Evolutionary conservation across 2,329 filamentous ascomycete species (phyloP).

Genomic region (Epichloe glyceriae): DNA sequence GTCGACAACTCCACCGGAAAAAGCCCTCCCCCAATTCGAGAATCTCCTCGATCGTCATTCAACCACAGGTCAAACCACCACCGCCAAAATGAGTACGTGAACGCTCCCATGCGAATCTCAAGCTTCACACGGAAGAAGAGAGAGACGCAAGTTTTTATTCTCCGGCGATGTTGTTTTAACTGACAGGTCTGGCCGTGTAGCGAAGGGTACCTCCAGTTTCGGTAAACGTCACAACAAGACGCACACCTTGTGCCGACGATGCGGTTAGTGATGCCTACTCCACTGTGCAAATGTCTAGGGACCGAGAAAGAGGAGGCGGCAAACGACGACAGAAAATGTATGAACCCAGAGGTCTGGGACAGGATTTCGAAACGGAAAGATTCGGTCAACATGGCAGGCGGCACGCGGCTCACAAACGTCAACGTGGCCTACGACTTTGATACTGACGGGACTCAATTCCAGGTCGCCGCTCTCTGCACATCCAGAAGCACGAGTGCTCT

Average conservation of each 20-base stretch:
- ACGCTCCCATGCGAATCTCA: slow-evolving; percentile 4
- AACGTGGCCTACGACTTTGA: not conserved
- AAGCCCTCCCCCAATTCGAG: slow-evolving; percentile 18
- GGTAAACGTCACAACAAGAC: slow-evolving; percentile 84
- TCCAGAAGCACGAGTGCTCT: slow-evolving; percentile 98
- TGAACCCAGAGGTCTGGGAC: not conserved
- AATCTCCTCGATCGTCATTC: slow-evolving; percentile 24
- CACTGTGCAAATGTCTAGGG: slow-evolving; percentile 5
- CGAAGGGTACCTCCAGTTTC: slow-evolving; percentile 46
- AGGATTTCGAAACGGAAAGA: not conserved
- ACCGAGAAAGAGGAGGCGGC: slow-evolving; percentile 5
- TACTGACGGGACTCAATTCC: slow-evolving; percentile 11
- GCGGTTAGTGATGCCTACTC: slow-evolving; percentile 54
- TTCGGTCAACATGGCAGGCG: not conserved
- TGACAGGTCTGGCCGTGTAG: slow-evolving; percentile 23
- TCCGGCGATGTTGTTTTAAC: slow-evolving; percentile 5
- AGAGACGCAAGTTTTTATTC: not conserved
- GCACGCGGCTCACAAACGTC: not conserved
- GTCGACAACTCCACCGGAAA: slow-evolving; percentile 24
- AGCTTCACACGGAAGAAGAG: not conserved
- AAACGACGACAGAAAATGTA: not conserved
- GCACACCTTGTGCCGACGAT: slow-evolving; percentile 96
- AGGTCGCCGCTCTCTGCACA: slow-evolving; percentile 95
- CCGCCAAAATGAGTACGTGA: slow-evolving; percentile 46
- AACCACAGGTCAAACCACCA: slow-evolving; percentile 28